A percentile compares a stretch with the other conserved stretches of the same genome.
Conservation (phyloP, 139 green algal genomes). For the Volvox reticuliferus region DNA sequence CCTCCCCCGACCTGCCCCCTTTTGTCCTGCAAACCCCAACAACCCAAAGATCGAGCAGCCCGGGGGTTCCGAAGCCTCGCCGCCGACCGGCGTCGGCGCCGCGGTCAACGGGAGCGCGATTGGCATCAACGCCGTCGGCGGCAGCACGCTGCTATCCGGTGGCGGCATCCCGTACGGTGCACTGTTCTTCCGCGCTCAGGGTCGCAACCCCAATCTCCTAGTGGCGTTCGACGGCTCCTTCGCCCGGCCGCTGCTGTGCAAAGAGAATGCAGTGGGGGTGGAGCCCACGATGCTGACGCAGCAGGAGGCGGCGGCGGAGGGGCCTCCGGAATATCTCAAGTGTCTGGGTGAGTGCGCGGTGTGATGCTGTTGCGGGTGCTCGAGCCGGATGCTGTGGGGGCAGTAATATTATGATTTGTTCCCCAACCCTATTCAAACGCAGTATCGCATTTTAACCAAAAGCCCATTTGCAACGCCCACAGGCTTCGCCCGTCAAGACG, state of each 20-base stretch:
- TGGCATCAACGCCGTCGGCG: not conserved
- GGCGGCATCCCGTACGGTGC: conserved; percentile 32
- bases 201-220: not conserved
- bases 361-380: not conserved
- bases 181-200: conserved; percentile 36
- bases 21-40: not conserved
- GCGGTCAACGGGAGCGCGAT: not conserved
- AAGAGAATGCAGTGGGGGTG: not conserved
- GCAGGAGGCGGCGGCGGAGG: conserved; percentile 30
- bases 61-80: not conserved
- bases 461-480: too few species aligned
- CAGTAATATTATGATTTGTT: too few species aligned
- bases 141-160: not conserved
- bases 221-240: conserved; percentile 41
- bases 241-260: conserved; percentile 27
- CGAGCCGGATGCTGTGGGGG: too few species aligned
- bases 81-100: not conserved
- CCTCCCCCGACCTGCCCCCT: too few species aligned
- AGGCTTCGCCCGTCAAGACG: conserved; percentile 35
- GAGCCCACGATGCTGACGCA: conserved; percentile 3
- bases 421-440: too few species aligned
- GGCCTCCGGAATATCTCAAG: conserved; percentile 10
- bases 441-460: too few species aligned
- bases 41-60: not conserved
- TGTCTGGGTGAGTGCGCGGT: conserved; percentile 19